These are phyloP conservation scores for Boletales sp. DNA, from an alignment of 768 basidiomycete species.

Conservation along the genomic window DNA sequence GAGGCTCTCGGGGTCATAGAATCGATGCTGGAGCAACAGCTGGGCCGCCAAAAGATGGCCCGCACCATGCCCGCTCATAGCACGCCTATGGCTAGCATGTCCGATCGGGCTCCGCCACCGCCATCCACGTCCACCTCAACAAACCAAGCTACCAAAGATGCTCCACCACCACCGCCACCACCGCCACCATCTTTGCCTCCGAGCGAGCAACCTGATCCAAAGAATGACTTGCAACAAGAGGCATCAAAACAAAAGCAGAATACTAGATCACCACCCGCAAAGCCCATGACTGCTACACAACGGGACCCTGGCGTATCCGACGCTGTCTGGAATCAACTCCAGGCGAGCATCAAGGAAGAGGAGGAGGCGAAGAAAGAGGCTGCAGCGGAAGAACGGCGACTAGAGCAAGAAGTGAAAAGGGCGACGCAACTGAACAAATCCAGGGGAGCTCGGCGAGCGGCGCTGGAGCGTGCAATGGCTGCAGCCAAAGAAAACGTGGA, in stretches of 20 bases:
- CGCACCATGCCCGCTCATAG: neutral
- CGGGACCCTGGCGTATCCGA: constrained; percentile 57
- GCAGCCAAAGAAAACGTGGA: constrained; percentile 18
- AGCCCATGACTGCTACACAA: neutral
- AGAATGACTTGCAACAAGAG: neutral
- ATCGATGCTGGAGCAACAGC: constrained; percentile 16
- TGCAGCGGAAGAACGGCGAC: constrained; percentile 15
- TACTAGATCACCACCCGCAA: constrained; percentile 3
- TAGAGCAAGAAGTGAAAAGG: constrained; percentile 16
- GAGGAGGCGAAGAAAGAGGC: constrained; percentile 17
- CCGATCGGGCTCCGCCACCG: constrained; percentile 14
- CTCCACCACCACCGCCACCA: constrained; percentile 9
- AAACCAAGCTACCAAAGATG: constrained; percentile 15
- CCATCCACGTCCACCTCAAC: constrained; percentile 20
- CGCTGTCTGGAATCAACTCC: constrained; percentile 49
- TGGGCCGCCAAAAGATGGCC: constrained; percentile 16
- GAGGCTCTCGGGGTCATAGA: constrained; percentile 30
- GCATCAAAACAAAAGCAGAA: neutral
- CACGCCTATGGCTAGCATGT: constrained; percentile 21
- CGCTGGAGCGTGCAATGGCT: constrained; percentile 15
- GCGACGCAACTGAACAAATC: constrained; percentile 8
- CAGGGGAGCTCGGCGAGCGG: constrained; percentile 9
- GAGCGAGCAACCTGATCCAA: neutral
- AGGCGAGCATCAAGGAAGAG: constrained; percentile 32
- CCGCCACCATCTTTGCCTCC: constrained; percentile 10